phyloP scores from a whole-genome alignment of 345 rosid species.

The Barbarea vulgaris region DNA sequence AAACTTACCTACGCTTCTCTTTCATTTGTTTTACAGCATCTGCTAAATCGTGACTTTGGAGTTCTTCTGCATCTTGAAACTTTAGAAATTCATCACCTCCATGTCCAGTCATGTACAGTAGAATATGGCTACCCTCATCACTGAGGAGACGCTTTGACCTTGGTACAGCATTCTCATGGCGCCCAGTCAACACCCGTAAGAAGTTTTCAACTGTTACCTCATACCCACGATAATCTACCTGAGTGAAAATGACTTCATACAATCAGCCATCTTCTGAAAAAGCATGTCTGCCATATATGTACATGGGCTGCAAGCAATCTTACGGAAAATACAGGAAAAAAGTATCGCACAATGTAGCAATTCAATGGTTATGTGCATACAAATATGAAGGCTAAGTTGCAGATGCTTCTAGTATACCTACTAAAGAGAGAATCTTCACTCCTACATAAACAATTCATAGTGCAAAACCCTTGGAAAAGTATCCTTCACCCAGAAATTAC shows the following conservation, averaged over 20 bases:
- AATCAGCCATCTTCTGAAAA: constrained; percentile 36
- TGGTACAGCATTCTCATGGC: constrained; percentile 91
- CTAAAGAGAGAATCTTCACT: background rate
- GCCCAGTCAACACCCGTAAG: constrained; percentile 90
- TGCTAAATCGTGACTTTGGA: constrained; percentile 98
- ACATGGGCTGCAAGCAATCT: background rate
- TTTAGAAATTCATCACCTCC: constrained; percentile 97
- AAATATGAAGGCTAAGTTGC: background rate
- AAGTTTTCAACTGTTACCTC: constrained; percentile 96
- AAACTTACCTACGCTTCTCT: constrained; percentile 78
- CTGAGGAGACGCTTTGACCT: constrained; percentile 98
- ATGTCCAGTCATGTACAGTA: constrained; percentile 98
- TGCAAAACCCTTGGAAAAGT: constrained; percentile 10
- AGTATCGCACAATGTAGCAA: background rate
- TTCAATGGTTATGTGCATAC: background rate
- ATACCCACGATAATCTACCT: constrained; percentile 98
- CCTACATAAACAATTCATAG: background rate
- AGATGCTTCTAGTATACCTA: background rate
- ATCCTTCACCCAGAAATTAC: constrained; percentile 42
- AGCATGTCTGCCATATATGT: background rate
- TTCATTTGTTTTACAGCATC: constrained; percentile 99
- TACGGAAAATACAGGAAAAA: background rate
- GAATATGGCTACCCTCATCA: constrained; percentile 98
- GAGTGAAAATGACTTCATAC: constrained; percentile 38
- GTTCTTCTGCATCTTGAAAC: constrained; percentile 97